Evolutionary conservation across 2,329 filamentous ascomycete genomes (phyloP).

Genomic region (Talaromyces sp.): DNA sequence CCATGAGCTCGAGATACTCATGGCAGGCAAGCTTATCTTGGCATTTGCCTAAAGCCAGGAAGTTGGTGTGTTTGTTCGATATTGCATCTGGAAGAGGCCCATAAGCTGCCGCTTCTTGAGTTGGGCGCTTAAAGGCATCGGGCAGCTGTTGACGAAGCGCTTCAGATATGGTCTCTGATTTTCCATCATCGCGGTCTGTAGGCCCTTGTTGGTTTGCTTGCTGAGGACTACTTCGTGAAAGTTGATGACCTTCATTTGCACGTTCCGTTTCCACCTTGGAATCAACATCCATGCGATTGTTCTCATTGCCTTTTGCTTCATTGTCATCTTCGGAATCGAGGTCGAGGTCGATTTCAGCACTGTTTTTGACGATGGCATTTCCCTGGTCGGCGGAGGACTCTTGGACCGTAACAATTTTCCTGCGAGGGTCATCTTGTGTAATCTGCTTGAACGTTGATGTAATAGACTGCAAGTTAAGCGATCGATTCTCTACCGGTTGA

Average conservation of each 20-base stretch:
- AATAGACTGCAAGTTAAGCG: background rate
- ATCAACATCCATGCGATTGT: background rate
- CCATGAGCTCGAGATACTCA: slow-evolving; percentile 75
- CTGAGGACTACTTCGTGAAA: background rate
- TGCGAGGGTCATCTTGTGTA: slow-evolving; percentile 14
- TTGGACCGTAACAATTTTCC: slow-evolving; percentile 22
- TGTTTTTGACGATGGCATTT: slow-evolving; percentile 22
- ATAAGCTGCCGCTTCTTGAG: slow-evolving; percentile 42
- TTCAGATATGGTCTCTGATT: slow-evolving; percentile 48
- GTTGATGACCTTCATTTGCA: too few relatives aligned
- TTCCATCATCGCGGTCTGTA: background rate
- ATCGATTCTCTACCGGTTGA: background rate
- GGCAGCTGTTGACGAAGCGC: slow-evolving; percentile 69
- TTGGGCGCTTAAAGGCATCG: slow-evolving; percentile 56
- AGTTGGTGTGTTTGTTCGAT: slow-evolving; percentile 71
- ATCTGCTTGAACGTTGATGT: slow-evolving; percentile 35
- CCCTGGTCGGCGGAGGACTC: slow-evolving; percentile 14
- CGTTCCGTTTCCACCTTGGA: background rate
- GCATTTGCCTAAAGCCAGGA: slow-evolving; percentile 90
- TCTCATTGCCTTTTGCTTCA: background rate
- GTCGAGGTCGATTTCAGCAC: slow-evolving; percentile 41
- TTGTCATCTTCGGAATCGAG: slow-evolving; percentile 20
- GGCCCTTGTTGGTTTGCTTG: background rate
- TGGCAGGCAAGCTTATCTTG: slow-evolving; percentile 55
- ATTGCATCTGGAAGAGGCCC: slow-evolving; percentile 67